phyloP scores from a whole-genome alignment of 2,329 filamentous ascomycete genomes.

The Colletotrichum tabaci region DNA sequence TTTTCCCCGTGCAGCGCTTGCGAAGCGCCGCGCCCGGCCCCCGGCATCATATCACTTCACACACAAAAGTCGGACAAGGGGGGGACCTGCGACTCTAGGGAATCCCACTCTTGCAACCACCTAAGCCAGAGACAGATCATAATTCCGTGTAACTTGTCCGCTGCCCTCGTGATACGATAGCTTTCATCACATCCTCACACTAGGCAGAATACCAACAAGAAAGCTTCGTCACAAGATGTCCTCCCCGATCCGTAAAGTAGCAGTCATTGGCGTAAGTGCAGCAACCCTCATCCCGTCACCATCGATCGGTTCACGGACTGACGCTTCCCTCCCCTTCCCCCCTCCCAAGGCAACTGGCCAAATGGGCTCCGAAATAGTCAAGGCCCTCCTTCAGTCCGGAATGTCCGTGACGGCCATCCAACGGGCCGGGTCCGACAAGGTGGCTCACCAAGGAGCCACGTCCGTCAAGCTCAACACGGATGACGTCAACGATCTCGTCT shows the following conservation, averaged over 20 bases:
- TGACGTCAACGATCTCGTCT: slow-evolving; percentile 60
- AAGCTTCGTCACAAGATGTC: not conserved
- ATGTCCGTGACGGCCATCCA: slow-evolving; percentile 56
- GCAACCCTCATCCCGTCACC: no score
- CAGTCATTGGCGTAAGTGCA: slow-evolving; percentile 25
- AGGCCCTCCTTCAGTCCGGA: slow-evolving; percentile 48
- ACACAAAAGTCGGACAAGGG: not conserved
- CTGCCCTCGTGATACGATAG: not conserved
- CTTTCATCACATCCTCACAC: not conserved
- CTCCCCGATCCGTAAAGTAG: slow-evolving; percentile 12
- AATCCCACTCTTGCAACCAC: not conserved
- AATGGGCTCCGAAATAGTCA: slow-evolving; percentile 51
- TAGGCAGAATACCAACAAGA: not conserved
- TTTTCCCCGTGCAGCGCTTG: not conserved
- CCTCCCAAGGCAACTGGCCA: slow-evolving; percentile 47
- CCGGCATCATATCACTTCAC: not conserved
- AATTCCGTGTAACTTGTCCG: not conserved
- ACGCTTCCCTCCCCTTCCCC: no score
- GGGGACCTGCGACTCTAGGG: not conserved
- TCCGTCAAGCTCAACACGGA: slow-evolving; percentile 55
- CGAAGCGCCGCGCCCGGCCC: not conserved
- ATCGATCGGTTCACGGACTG: no score
- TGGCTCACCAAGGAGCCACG: slow-evolving; percentile 49
- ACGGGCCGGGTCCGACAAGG: slow-evolving; percentile 57
- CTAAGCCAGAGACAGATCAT: not conserved